Base-by-base conservation (phyloP, 768 basidiomycete genomes). In the Lactifluus rugatus region DNA sequence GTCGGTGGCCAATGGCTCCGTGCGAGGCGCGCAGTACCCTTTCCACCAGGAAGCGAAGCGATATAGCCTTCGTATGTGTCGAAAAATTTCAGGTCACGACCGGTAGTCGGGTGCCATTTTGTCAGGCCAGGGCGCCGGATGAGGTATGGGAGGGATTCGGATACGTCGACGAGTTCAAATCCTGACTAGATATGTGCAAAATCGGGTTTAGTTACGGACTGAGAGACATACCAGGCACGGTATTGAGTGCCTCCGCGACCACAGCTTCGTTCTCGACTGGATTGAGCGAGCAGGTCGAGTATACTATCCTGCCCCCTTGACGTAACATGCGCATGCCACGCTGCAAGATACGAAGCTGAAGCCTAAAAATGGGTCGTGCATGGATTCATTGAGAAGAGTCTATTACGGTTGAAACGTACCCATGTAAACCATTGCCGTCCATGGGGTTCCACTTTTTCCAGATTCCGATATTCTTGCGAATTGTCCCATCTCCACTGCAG, bases 231-330 rank as follows among this genome's bases (percentile, higher is more conserved):
- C 93, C 89, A 23, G 82, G 79, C 59, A 85, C 81, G 1, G 76
- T 70, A 58, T 81, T 81, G 37, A 98, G 76, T 0, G 90, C 93
- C 45, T 88, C 85, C 1, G 90, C 87, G 34, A 98, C 76, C 60
- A 98, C 95, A 8, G 96, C 92, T 70, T 99, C 96, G 68, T 99
- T 97, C 72, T 99, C 96, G 13, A 93, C 79, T 1, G 96, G 96
- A 70, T 98, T 98, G 63, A 98, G 75, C 0, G 94, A 97, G 67
- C 96, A 98, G 0, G 96, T 99, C 5, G 96, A 98, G 70, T 98
- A 99, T 17, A 98, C 94, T 61, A 98, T 87, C 36, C 89, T 84
- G 8, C 94, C 95, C n/a, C 84, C 81, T 31, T 84, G 83, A 61
- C 80, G 78, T 41, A 99, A 79, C 72, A 98, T 79, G 56, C 85